phyloP scores from a whole-genome alignment of 148 eudicot genomes.

The Rhododendron henanense region DNA sequence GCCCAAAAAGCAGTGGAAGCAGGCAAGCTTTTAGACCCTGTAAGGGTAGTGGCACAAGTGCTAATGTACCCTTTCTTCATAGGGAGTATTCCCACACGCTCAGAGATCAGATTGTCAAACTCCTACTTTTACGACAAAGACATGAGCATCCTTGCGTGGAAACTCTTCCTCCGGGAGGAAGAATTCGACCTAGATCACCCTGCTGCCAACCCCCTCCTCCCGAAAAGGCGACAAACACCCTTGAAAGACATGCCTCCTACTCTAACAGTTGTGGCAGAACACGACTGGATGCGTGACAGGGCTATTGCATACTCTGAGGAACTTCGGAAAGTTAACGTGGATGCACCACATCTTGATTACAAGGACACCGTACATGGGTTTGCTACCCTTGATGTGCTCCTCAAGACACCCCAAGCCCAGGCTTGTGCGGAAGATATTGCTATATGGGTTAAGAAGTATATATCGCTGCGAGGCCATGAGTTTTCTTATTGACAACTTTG shows the following conservation, averaged over 20 bases:
- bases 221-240: slow-evolving; percentile 32
- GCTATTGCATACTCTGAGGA: slow-evolving; percentile 85
- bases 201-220: slow-evolving; percentile 69
- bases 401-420: slow-evolving; percentile 76
- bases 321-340: slow-evolving; percentile 75
- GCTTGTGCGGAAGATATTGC: slow-evolving; percentile 89
- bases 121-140: slow-evolving; percentile 80
- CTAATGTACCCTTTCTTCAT: slow-evolving; percentile 86
- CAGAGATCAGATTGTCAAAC: slow-evolving; percentile 70
- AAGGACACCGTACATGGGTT: slow-evolving; percentile 85
- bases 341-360: slow-evolving; percentile 79
- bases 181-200: slow-evolving; percentile 79
- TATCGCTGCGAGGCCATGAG: slow-evolving; percentile 77
- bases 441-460: slow-evolving; percentile 89
- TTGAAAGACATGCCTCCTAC: slow-evolving; percentile 80
- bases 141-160: slow-evolving; percentile 73
- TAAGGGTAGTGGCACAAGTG: slow-evolving; percentile 80
- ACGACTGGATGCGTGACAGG: slow-evolving; percentile 90
- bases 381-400: slow-evolving; percentile 78
- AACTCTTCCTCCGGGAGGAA: slow-evolving; percentile 66
- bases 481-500: slow-evolving; percentile 50
- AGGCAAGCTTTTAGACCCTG: slow-evolving; percentile 70
- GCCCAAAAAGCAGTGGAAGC: slow-evolving; percentile 64
- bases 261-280: slow-evolving; percentile 75
- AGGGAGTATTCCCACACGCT: slow-evolving; percentile 70